Percentiles rank a stretch among this genome's conserved stretches.
phyloP scores from a whole-genome alignment of 2,329 filamentous ascomycete genomes.

The Trichoderma endophyticum region DNA sequence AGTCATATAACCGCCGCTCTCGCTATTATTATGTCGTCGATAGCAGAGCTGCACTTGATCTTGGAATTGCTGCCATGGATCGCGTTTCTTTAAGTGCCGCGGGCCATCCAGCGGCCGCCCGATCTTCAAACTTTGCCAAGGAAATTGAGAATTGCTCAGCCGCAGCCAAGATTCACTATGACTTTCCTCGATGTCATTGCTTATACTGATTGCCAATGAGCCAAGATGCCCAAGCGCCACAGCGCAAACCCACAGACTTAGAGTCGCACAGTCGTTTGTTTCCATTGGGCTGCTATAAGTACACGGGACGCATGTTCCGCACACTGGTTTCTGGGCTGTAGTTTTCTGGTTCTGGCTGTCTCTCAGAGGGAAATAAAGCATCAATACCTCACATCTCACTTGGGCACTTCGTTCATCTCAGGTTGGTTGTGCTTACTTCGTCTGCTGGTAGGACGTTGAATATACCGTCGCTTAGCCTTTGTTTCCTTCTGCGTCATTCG shows the following conservation, averaged over 20 bases:
- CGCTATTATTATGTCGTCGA: not conserved
- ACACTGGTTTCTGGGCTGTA: not conserved
- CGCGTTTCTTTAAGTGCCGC: not conserved
- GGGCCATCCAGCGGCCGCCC: not conserved
- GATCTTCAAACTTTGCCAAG: not conserved
- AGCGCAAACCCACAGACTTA: not conserved
- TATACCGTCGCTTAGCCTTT: not conserved
- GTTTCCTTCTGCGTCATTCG: not conserved
- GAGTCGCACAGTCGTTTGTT: not conserved
- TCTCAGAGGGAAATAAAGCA: not conserved
- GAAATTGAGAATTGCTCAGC: not conserved
- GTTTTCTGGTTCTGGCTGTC: not conserved
- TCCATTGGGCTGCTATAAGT: not conserved
- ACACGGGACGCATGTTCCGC: not conserved
- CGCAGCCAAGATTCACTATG: not conserved
- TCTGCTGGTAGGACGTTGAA: not conserved
- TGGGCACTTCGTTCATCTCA: not conserved
- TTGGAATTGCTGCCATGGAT: not conserved
- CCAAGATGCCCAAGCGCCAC: conserved; percentile 5
- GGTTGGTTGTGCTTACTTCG: not conserved
- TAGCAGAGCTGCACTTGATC: not conserved
- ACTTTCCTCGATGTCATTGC: not conserved
- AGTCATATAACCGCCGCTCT: not conserved
- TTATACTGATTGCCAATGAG: not conserved
- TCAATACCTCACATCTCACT: not conserved